Conservation (phyloP, 2,329 filamentous ascomycete genomes). For the Metarhizium rileyi region DNA sequence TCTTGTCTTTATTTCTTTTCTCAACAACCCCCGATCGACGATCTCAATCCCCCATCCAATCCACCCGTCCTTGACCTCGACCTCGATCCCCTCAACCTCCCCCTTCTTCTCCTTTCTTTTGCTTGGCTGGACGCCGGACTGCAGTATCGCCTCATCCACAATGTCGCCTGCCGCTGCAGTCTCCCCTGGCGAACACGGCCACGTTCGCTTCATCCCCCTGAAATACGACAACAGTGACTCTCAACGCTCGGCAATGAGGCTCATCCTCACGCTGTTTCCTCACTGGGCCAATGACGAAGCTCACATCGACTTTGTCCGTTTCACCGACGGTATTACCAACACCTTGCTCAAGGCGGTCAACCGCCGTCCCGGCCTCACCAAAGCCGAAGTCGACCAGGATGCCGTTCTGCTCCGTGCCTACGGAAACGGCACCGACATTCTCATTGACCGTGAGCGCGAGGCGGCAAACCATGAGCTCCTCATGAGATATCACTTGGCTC, state of each 20-base stretch:
- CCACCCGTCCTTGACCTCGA: not conserved
- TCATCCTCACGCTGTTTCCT: slow-evolving; percentile 71
- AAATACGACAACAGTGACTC: slow-evolving; percentile 70
- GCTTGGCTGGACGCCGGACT: not conserved
- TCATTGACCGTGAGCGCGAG: slow-evolving; percentile 91
- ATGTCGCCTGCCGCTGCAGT: slow-evolving; percentile 25
- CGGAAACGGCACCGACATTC: slow-evolving; percentile 83
- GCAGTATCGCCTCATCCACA: slow-evolving; percentile 8
- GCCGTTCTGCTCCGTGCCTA: slow-evolving; percentile 88
- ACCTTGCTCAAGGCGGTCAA: slow-evolving; percentile 76
- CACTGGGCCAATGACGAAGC: slow-evolving; percentile 70
- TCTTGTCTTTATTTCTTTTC: too few relatives aligned
- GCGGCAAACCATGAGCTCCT: slow-evolving; percentile 75
- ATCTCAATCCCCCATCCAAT: too few relatives aligned
- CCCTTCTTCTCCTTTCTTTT: not conserved
- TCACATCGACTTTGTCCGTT: slow-evolving; percentile 74
- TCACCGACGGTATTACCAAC: slow-evolving; percentile 98
- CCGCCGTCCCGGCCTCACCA: slow-evolving; percentile 54
- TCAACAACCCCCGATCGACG: too few relatives aligned
- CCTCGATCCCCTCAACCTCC: not conserved
- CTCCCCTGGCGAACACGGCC: slow-evolving; percentile 25
- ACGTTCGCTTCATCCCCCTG: slow-evolving; percentile 59
- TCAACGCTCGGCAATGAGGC: slow-evolving; percentile 64
- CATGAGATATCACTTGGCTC: slow-evolving; percentile 73
- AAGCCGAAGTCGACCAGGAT: slow-evolving; percentile 67